A percentile compares a stretch with the other conserved stretches of the same genome.
Evolutionary conservation across 345 rosid genomes (phyloP).

Genomic region (Dimocarpus longan): DNA sequence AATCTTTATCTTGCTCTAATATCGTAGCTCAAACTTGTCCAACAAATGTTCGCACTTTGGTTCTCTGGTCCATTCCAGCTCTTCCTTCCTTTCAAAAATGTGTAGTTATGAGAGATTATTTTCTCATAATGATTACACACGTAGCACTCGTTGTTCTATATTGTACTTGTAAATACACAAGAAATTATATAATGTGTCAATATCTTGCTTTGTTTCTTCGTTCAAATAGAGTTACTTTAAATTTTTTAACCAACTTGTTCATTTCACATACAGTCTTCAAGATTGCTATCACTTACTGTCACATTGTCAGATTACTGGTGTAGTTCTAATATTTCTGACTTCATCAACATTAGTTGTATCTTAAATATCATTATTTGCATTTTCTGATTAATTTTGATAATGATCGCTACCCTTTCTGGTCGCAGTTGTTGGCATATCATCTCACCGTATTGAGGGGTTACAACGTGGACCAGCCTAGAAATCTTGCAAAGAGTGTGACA

Average conservation of each 20-base stretch:
- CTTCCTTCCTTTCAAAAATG: neutral
- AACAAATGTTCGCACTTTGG: neutral
- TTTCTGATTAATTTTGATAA: neutral
- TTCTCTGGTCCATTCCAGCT: neutral
- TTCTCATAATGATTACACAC: neutral
- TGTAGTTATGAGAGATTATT: neutral
- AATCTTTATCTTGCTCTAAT: neutral
- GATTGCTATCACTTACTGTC: neutral
- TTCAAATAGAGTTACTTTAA: neutral
- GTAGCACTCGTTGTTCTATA: neutral
- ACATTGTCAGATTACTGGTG: neutral
- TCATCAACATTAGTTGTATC: neutral
- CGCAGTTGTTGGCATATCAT: slow-evolving; percentile 85
- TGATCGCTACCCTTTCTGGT: neutral
- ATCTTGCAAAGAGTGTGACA: slow-evolving; percentile 90
- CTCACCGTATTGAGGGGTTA: slow-evolving; percentile 80
- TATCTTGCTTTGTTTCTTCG: neutral
- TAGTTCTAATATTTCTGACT: neutral
- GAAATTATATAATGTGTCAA: neutral
- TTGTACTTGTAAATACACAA: neutral
- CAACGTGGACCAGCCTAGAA: slow-evolving; percentile 92
- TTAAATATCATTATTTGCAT: neutral
- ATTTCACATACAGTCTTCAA: neutral
- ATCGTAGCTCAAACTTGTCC: neutral
- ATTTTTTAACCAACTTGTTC: neutral